A percentile compares a stretch with the other conserved stretches of the same genome.
These are phyloP conservation scores for Clavulina sp. DNA, from an alignment of 768 basidiomycete genomes.

Conservation along the genomic window DNA sequence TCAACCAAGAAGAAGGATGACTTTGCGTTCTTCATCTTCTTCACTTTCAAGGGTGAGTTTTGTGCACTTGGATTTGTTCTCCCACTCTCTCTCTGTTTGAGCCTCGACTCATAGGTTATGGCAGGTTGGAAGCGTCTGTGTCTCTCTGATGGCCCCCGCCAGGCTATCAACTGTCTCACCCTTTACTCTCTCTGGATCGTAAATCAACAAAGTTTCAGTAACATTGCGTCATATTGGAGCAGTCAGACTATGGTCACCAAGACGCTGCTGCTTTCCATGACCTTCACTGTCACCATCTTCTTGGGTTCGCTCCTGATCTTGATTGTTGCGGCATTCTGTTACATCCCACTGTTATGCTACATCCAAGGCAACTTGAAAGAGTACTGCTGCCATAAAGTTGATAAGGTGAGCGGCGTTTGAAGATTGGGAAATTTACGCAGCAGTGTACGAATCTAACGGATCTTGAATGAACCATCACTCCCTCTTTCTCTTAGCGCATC, in stretches of 20 bases:
- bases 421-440: too few relatives aligned
- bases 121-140: slow-evolving; percentile 76
- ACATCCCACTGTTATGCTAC: slow-evolving; percentile 86
- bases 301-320: slow-evolving; percentile 66
- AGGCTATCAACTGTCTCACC: slow-evolving; percentile 94
- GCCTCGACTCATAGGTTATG: neutral
- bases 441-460: too few relatives aligned
- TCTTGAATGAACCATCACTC: neutral
- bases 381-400: slow-evolving; percentile 97
- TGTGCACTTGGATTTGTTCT: neutral
- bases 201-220: slow-evolving; percentile 38
- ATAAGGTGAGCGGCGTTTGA: slow-evolving; percentile 67
- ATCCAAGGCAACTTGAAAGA: slow-evolving; percentile 98
- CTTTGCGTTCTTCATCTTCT: slow-evolving; percentile 98
- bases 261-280: slow-evolving; percentile 68
- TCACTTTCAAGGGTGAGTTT: slow-evolving; percentile 86
- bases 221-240: slow-evolving; percentile 62
- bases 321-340: slow-evolving; percentile 68
- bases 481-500: slow-evolving; percentile 45
- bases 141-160: slow-evolving; percentile 89
- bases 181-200: slow-evolving; percentile 76
- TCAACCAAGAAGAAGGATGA: slow-evolving; percentile 95
- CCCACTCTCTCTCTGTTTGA: neutral
- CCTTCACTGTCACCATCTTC: slow-evolving; percentile 83
- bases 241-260: slow-evolving; percentile 59